Evolutionary conservation across 2,329 filamentous ascomycete genomes (phyloP).

Genomic region (Davidsoniella eucalypti): DNA sequence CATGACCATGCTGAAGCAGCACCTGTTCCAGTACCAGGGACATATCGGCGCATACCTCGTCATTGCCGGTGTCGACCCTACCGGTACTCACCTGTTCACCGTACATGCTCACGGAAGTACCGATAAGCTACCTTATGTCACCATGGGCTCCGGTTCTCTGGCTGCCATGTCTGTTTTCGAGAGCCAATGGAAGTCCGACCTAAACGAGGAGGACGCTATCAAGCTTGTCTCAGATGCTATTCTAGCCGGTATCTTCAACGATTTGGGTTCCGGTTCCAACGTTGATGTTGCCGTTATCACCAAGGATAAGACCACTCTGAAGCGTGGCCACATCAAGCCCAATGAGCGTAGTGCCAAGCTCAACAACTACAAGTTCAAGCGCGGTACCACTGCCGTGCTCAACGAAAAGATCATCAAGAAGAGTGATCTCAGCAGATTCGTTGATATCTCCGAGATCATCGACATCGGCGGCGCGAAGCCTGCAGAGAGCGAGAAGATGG

Average conservation of each 20-base stretch:
- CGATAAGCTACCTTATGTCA: conserved; percentile 97
- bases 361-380: conserved; percentile 78
- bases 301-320: conserved; percentile 79
- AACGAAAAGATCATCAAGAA: conserved; percentile 93
- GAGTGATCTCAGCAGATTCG: conserved; percentile 85
- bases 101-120: conserved; percentile 97
- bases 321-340: conserved; percentile 84
- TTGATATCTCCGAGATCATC: conserved; percentile 75
- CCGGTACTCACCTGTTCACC: conserved; percentile 87
- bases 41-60: conserved; percentile 97
- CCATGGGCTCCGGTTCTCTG: conserved; percentile 91
- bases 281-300: conserved; percentile 96
- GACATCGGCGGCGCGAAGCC: conserved; percentile 38
- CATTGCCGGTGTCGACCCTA: conserved; percentile 90
- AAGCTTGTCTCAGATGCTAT: conserved; percentile 75
- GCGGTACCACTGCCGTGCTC: conserved; percentile 86
- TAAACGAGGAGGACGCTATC: conserved; percentile 68
- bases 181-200: conserved; percentile 72
- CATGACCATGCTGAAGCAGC: conserved; percentile 99
- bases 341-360: conserved; percentile 85
- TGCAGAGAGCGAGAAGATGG: conserved; percentile 48
- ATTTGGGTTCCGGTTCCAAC: conserved; percentile 90
- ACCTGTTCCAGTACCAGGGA: conserved; percentile 96
- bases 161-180: conserved; percentile 98
- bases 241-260: conserved; percentile 95